Conservation (phyloP, 2,329 filamentous ascomycete genomes). For the Botrytis elliptica region DNA sequence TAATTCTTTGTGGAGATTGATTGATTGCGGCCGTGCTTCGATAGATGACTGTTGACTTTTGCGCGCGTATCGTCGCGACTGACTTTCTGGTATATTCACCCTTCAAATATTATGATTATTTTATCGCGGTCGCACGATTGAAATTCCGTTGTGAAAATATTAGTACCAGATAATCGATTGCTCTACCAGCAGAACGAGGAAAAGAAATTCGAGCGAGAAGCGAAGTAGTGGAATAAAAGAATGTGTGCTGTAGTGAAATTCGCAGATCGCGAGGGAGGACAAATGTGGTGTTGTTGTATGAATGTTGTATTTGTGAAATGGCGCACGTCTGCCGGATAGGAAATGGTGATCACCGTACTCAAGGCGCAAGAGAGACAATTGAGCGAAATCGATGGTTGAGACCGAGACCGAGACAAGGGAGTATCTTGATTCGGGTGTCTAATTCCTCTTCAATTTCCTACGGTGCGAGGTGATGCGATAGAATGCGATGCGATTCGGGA, state of each 20-base stretch:
- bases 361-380: conserved; percentile 6
- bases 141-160: neutral
- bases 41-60: neutral
- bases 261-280: neutral
- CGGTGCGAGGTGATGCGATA: neutral
- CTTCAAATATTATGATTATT: neutral
- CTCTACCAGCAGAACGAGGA: neutral
- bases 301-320: conserved; percentile 12
- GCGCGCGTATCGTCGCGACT: conserved; percentile 17
- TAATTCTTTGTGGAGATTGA: conserved; percentile 13
- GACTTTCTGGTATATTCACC: conserved; percentile 1
- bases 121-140: neutral
- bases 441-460: neutral
- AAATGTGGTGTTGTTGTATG: conserved; percentile 1
- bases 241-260: conserved; percentile 2
- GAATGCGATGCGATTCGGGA: neutral
- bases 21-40: conserved; percentile 13
- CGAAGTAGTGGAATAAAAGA: conserved; percentile 12
- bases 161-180: neutral
- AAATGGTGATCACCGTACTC: conserved; percentile 10
- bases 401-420: neutral
- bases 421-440: neutral
- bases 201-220: neutral
- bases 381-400: neutral
- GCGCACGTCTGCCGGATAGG: conserved; percentile 4